phyloP scores from a whole-genome alignment of 768 basidiomycete species.

The Mycena galopus region DNA sequence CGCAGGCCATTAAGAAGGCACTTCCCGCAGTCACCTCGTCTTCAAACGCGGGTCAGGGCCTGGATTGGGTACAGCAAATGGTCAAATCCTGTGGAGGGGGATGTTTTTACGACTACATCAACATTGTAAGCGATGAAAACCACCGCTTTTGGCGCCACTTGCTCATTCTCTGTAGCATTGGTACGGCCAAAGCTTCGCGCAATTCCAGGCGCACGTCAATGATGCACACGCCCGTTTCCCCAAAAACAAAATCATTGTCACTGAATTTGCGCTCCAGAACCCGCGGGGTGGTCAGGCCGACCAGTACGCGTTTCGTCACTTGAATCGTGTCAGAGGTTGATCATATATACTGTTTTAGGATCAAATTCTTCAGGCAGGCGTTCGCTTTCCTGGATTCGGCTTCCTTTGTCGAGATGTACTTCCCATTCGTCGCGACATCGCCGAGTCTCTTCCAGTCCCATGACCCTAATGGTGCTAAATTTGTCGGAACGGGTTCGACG shows the following conservation, averaged over 20 bases:
- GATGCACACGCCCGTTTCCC: slow-evolving; percentile 21
- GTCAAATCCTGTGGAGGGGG: slow-evolving; percentile 45
- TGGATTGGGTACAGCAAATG: slow-evolving; percentile 51
- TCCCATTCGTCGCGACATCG: background rate
- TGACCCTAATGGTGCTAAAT: too few relatives aligned
- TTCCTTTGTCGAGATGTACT: background rate
- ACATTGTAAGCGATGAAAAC: slow-evolving; percentile 39
- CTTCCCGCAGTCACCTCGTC: slow-evolving; percentile 52
- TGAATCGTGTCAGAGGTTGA: background rate
- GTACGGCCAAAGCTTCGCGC: slow-evolving; percentile 38
- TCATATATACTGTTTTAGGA: background rate
- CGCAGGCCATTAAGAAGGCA: slow-evolving; percentile 50
- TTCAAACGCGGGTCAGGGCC: slow-evolving; percentile 44
- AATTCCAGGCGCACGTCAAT: slow-evolving; percentile 39
- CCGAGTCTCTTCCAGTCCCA: background rate
- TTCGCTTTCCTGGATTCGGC: background rate
- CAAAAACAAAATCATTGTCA: slow-evolving; percentile 42
- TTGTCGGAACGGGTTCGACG: too few relatives aligned
- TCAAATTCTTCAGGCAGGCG: background rate
- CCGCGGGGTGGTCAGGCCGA: slow-evolving; percentile 45
- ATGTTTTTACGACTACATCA: slow-evolving; percentile 51
- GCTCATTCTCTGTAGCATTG: background rate
- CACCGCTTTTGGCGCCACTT: background rate
- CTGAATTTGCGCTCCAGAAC: slow-evolving; percentile 49
- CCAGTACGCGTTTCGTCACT: background rate